Evolutionary conservation across 768 basidiomycete genomes (phyloP).

Genomic region (Leucocoprinus leucothites): DNA sequence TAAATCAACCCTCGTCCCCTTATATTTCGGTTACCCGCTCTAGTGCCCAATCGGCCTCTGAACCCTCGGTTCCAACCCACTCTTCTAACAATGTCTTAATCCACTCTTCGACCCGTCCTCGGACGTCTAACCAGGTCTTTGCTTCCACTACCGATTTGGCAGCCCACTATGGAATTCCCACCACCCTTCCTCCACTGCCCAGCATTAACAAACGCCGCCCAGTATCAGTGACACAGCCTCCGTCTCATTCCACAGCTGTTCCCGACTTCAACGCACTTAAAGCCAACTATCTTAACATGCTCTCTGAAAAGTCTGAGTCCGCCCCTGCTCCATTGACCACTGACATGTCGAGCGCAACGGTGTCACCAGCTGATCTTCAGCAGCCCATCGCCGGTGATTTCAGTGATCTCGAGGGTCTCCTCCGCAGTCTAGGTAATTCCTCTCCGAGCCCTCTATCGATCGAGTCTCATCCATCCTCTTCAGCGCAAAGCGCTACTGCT

Average conservation of each 20-base stretch:
- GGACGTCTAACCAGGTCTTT: conserved; percentile 67
- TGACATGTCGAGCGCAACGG: conserved; percentile 23
- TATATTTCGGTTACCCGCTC: conserved; percentile 34
- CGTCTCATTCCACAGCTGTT: conserved; percentile 27
- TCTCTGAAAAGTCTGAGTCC: conserved; percentile 47
- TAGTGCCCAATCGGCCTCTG: conserved; percentile 37
- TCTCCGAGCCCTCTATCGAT: conserved; percentile 3
- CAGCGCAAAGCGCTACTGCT: conserved; percentile 11
- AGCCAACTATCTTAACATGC: conserved; percentile 69
- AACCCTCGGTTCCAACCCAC: conserved; percentile 56
- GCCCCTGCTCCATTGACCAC: conserved; percentile 28
- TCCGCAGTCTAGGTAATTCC: conserved; percentile 19
- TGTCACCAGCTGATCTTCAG: conserved; percentile 19
- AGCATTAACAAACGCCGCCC: conserved; percentile 51
- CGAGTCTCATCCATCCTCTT: conserved; percentile 18
- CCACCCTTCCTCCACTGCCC: conserved; percentile 65
- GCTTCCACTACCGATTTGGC: conserved; percentile 64
- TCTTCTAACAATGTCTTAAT: conserved; percentile 58
- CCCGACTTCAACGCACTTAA: conserved; percentile 49
- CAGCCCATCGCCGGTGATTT: conserved; percentile 23
- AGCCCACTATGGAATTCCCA: conserved; percentile 78
- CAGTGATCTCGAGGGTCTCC: conserved; percentile 15
- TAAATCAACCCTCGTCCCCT: conserved; percentile 46
- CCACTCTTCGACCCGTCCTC: conserved; percentile 49
- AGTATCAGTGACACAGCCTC: conserved; percentile 33